Evolutionary conservation across 2,329 filamentous ascomycete species (phyloP), one percentile per base, ranked within the genome.

Genomic region (Aureobasidium uvarum): DNA sequence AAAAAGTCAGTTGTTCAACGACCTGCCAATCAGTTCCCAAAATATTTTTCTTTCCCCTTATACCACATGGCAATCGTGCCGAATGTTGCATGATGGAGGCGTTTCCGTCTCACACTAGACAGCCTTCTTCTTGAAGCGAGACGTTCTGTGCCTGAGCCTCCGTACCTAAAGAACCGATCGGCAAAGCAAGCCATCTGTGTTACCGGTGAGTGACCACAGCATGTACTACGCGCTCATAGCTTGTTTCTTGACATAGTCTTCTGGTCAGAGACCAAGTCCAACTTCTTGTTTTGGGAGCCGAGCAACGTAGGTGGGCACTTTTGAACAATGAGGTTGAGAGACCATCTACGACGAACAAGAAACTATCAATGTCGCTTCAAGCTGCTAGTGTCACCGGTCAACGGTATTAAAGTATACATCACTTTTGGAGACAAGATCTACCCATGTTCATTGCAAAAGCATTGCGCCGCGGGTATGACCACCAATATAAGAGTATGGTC

Each of bases 31-130:
- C 41, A 33, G 2, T 46, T 31, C 28, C 55, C 6, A 36, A 11
- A 59, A 3, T 18, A 45, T 20, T 28, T 18, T 14, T 36, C 2
- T 23, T 14, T 5, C 41, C 28, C 28, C 36, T 39, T 43, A 59
- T 59, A 25, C 55, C 55, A 59, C 55, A 25, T 59, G 55, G 41
- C n/a, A 59, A 2, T 59, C 55, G 55, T 41, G 28, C 55, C 55
- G 55, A 59, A 59, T 59, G 28, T n/a, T 59, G 55, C 55, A 59
- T 59, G 28, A 18, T 14, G n/a, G 25, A 16, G 1, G 18, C 6
- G 3, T 23, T 25, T 4, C 31, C 25, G n/a, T 46, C 25, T 46
- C 8, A 23, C 41, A 18, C 55, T 46, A 59, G 28, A 10, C 23
- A 45, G 23, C 18, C 54, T 58, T n/a, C 41, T 59, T 59, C 28